phyloP scores from a whole-genome alignment of 1,139 yeast species.

The Hyphopichia buzzinii region DNA sequence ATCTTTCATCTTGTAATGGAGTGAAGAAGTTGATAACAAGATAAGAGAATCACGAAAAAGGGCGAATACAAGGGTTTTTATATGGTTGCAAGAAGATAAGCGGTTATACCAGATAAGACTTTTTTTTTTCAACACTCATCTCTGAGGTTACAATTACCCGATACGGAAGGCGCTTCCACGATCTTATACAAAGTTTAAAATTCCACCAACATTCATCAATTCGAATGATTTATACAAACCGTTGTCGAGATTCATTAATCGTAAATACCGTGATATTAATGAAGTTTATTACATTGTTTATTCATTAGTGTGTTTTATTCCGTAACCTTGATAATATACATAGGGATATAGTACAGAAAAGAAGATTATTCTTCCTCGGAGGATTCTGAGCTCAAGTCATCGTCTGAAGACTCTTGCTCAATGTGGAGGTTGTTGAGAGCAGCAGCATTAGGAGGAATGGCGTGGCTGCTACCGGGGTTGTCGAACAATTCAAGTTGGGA shows the following conservation, averaged over 20 bases:
- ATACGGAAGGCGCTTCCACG: neutral
- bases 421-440: conserved; percentile 25
- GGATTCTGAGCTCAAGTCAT: conserved; percentile 51
- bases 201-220: too few relatives aligned
- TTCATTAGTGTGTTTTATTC: neutral
- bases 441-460: conserved; percentile 5
- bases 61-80: too few relatives aligned
- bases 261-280: too few relatives aligned
- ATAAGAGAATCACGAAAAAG: neutral
- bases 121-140: neutral
- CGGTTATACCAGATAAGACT: neutral
- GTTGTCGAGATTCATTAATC: too few relatives aligned
- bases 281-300: too few relatives aligned
- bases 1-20: conserved; percentile 1
- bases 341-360: neutral
- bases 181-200: too few relatives aligned
- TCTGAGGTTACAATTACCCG: neutral
- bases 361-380: conserved; percentile 59
- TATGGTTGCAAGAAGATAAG: neutral
- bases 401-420: conserved; percentile 47
- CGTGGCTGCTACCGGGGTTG: conserved; percentile 22
- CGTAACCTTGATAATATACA: neutral
- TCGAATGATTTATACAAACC: too few relatives aligned
- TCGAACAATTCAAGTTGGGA: conserved; percentile 77
- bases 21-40: conserved; percentile 1